A percentile compares a stretch with the other conserved stretches of the same genome.
Conservation (phyloP, 2,329 filamentous ascomycete species). For the Didymella pomorum region DNA sequence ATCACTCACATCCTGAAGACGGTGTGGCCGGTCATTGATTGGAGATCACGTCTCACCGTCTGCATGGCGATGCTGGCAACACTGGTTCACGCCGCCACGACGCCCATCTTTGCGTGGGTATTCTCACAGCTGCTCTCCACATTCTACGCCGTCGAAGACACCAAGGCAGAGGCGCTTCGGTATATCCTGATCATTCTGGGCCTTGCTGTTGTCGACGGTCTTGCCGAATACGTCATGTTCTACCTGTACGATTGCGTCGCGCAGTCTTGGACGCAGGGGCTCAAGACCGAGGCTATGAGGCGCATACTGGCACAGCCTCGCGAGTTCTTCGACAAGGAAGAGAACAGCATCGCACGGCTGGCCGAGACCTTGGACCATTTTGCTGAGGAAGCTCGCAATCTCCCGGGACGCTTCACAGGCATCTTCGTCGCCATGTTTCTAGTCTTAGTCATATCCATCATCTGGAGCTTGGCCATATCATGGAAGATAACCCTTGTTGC, state of each 20-base stretch:
- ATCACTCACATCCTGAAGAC: slow-evolving; percentile 69
- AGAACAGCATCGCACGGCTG: slow-evolving; percentile 70
- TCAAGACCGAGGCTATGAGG: slow-evolving; percentile 73
- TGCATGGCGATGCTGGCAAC: slow-evolving; percentile 68
- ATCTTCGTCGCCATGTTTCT: slow-evolving; percentile 70
- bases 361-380: slow-evolving; percentile 79
- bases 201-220: slow-evolving; percentile 72
- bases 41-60: slow-evolving; percentile 62
- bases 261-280: slow-evolving; percentile 77
- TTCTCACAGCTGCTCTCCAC: slow-evolving; percentile 76
- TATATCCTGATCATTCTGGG: slow-evolving; percentile 77
- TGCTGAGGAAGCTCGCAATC: slow-evolving; percentile 85
- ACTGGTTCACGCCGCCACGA: slow-evolving; percentile 69
- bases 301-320: slow-evolving; percentile 78
- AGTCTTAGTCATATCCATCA: slow-evolving; percentile 73
- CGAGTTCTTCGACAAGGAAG: slow-evolving; percentile 77
- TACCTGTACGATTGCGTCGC: slow-evolving; percentile 76
- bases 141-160: slow-evolving; percentile 67
- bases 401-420: slow-evolving; percentile 80
- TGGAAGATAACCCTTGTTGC: slow-evolving; percentile 86
- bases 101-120: slow-evolving; percentile 77
- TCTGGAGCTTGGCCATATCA: slow-evolving; percentile 76
- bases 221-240: slow-evolving; percentile 70
- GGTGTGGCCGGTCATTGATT: slow-evolving; percentile 71
- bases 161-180: slow-evolving; percentile 58